Evolutionary conservation across 164 flowering plant species (phyloP).

Genomic region (Umbellularia californica): DNA sequence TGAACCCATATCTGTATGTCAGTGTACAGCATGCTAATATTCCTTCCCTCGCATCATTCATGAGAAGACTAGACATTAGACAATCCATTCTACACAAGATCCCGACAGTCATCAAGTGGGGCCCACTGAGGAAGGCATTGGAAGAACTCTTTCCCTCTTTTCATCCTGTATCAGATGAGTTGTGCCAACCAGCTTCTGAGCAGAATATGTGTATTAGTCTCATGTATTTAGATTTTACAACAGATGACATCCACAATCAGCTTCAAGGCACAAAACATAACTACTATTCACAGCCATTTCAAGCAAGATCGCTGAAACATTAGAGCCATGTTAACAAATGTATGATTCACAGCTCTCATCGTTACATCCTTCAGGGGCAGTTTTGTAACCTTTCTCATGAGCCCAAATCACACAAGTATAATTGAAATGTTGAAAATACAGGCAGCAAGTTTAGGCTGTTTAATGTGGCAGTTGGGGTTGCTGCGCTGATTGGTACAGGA

Average conservation of each 20-base stretch:
- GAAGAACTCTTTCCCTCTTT: too few species aligned
- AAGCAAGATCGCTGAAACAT: constrained; percentile 54
- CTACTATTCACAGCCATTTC: constrained; percentile 68
- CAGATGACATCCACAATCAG: constrained; percentile 79
- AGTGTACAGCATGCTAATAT: too few species aligned
- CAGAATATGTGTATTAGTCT: neutral
- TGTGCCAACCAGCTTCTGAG: neutral
- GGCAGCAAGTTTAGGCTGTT: neutral
- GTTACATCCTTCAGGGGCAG: neutral
- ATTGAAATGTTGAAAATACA: neutral
- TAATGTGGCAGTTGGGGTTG: neutral
- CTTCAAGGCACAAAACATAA: constrained; percentile 63
- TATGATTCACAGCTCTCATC: neutral
- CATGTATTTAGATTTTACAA: neutral
- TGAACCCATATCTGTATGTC: too few species aligned
- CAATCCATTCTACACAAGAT: too few species aligned
- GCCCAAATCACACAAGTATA: neutral
- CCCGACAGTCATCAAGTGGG: too few species aligned
- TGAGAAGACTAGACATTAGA: too few species aligned
- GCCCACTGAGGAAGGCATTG: too few species aligned
- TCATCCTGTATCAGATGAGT: neutral
- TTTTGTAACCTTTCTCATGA: neutral
- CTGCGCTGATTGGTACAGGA: neutral
- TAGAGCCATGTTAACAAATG: constrained; percentile 5
- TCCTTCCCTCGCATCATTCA: too few species aligned